phyloP scores from a whole-genome alignment of 257 asterid genomes.

The Eustoma russellianum region DNA sequence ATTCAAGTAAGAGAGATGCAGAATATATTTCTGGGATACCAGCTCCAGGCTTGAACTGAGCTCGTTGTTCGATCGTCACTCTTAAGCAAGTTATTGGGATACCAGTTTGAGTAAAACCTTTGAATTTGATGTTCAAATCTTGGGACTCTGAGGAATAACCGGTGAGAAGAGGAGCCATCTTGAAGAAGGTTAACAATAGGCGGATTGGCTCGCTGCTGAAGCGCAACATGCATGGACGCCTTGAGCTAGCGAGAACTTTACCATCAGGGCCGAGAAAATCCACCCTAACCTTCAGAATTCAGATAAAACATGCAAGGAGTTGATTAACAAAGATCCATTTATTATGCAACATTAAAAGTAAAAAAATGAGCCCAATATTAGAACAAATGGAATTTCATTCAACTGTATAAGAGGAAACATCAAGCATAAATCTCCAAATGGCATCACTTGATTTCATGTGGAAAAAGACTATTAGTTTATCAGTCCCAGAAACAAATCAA shows the following conservation, averaged over 20 bases:
- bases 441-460: too few relatives aligned
- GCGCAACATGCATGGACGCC: conserved; percentile 70
- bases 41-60: conserved; percentile 56
- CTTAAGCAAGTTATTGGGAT: conserved; percentile 61
- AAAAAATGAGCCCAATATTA: too few relatives aligned
- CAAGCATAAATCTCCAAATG: too few relatives aligned
- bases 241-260: conserved; percentile 40
- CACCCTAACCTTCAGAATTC: conserved; percentile 45
- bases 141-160: conserved; percentile 77
- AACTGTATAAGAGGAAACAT: too few relatives aligned
- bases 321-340: neutral
- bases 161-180: conserved; percentile 55
- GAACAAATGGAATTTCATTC: too few relatives aligned
- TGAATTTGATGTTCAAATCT: conserved; percentile 38
- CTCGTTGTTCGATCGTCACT: conserved; percentile 67
- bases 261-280: conserved; percentile 65
- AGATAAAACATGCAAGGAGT: neutral
- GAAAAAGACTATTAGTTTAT: too few relatives aligned
- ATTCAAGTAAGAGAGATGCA: conserved; percentile 50
- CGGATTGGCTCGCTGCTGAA: conserved; percentile 69
- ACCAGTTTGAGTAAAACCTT: conserved; percentile 47
- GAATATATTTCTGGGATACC: conserved; percentile 79
- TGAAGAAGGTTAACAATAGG: conserved; percentile 50
- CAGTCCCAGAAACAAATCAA: too few relatives aligned
- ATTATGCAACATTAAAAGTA: neutral